Evolutionary conservation across 2,329 filamentous ascomycete genomes (phyloP), one percentile per base, ranked within the genome.

Genomic region (Acephala macrosclerotiorum): DNA sequence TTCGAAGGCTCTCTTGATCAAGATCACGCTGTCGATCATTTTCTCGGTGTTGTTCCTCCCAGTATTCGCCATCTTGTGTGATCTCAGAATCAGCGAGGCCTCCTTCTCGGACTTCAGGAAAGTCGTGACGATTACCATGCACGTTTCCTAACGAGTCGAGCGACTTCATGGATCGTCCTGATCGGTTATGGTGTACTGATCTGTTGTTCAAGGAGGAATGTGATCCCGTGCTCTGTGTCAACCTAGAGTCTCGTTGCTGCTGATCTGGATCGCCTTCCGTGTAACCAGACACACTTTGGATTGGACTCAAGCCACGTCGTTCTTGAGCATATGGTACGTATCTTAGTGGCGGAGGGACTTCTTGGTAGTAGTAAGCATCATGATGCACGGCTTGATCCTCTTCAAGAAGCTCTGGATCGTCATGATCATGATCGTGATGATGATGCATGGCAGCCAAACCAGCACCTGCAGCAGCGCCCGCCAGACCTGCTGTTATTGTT

Each of bases 281-380:
- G 73, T 94, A 95, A 68, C 94, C 96, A 12, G 93, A 95, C 18
- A 97, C 92, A 73, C 94, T 97, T 71, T 96, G 94, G 66, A 97
- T 94, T 0, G 95, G 95, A 75, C 94, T 97, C 58, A 96, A 80
- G 12, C 89, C 90, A 49, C 92, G 90, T 60, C 87, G 85, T 71
- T 91, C 87, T 12, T 88, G 84, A 72, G 89, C 85, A 68, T 92
- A 90, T 1, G 90, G 87, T n/a, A 89, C 83, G 71, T 91, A 91
- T 70, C 86, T 87, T 33, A 89, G 78, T 18, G 87, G 87, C 2
- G 87, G 85, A 1, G 88, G 87, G 2, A 90, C 88, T 67, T 90
- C 86, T 71, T 90, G 88, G 2, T 71, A 70, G 55, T 76, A 73
- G 63, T 75, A 79, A 49, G 76, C 75, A 63, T 85, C 84, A 67